Percentiles rank a stretch among this genome's conserved stretches.
Evolutionary conservation across 352 stramenopile species (phyloP).

Genomic region (Elongisporangium anandrum): DNA sequence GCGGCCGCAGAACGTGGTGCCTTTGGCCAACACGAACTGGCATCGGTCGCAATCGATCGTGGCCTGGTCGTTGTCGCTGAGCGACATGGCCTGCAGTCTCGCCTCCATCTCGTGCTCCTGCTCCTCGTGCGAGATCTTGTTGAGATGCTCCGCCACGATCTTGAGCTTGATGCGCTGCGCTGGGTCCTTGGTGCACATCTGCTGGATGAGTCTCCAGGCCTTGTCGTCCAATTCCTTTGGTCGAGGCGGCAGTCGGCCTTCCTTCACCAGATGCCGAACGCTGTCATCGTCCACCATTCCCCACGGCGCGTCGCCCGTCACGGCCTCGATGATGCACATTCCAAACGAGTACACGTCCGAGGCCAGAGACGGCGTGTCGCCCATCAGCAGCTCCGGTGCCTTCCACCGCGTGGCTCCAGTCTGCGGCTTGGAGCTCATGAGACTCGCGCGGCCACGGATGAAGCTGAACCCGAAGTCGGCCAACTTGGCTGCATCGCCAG

Average conservation of each 20-base stretch:
- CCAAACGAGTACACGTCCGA: slow-evolving; percentile 36
- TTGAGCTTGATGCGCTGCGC: slow-evolving; percentile 21
- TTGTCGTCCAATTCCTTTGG: slow-evolving; percentile 4
- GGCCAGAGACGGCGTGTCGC: slow-evolving; percentile 8
- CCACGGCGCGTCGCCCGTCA: slow-evolving; percentile 21
- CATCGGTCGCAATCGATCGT: not conserved
- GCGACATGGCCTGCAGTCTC: not conserved
- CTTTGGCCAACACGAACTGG: not conserved
- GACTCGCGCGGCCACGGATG: not conserved
- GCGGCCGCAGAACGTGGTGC: not conserved
- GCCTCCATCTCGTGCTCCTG: not conserved
- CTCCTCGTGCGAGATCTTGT: not conserved
- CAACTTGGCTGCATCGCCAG: slow-evolving; percentile 20
- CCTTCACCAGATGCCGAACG: not conserved
- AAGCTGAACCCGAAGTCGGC: slow-evolving; percentile 20
- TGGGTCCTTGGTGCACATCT: slow-evolving; percentile 31
- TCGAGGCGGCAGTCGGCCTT: not conserved
- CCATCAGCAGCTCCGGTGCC: slow-evolving; percentile 13
- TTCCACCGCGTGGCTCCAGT: slow-evolving; percentile 18
- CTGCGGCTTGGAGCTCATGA: not conserved
- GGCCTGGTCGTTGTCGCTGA: not conserved
- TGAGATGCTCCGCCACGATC: slow-evolving; percentile 25
- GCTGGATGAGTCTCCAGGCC: slow-evolving; percentile 18
- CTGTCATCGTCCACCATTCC: not conserved
- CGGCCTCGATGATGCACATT: slow-evolving; percentile 31